Conservation (phyloP, 495 filamentous ascomycete genomes). For the Penicillium cataractarum region DNA sequence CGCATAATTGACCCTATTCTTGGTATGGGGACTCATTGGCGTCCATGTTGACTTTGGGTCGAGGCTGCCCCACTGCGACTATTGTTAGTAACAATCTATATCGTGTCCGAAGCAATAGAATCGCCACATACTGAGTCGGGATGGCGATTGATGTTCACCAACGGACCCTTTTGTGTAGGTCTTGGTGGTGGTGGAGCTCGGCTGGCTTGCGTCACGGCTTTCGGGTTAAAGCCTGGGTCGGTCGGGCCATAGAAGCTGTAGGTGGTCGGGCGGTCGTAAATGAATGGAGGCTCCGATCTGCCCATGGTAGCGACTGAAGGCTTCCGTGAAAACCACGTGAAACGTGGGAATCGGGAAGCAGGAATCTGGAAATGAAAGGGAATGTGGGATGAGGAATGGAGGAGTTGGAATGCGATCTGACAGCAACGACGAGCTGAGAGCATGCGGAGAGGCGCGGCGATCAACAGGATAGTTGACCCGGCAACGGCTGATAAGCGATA, state of each 20-base stretch:
- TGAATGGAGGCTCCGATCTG: conserved; percentile 67
- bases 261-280: conserved; percentile 65
- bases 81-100: conserved; percentile 14
- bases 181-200: conserved; percentile 56
- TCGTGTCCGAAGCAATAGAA: neutral
- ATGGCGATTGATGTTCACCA: conserved; percentile 78
- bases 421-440: conserved; percentile 16
- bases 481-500: conserved; percentile 34
- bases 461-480: conserved; percentile 42
- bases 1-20: conserved; percentile 66
- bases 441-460: conserved; percentile 15
- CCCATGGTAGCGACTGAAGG: conserved; percentile 54
- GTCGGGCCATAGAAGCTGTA: conserved; percentile 54
- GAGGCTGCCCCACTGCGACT: conserved; percentile 40
- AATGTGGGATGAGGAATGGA: conserved; percentile 33
- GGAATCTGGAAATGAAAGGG: conserved; percentile 19
- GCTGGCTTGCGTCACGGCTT: conserved; percentile 76
- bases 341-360: conserved; percentile 13
- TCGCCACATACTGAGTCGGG: conserved; percentile 69
- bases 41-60: conserved; percentile 57
- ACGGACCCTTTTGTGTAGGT: conserved; percentile 69
- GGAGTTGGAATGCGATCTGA: conserved; percentile 37
- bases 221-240: conserved; percentile 75
- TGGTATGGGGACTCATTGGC: conserved; percentile 72
- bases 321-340: conserved; percentile 42